Evolutionary conservation across 139 green algal species (phyloP), one percentile per base, ranked within the genome.

Genomic region (Chlorella sp.): DNA sequence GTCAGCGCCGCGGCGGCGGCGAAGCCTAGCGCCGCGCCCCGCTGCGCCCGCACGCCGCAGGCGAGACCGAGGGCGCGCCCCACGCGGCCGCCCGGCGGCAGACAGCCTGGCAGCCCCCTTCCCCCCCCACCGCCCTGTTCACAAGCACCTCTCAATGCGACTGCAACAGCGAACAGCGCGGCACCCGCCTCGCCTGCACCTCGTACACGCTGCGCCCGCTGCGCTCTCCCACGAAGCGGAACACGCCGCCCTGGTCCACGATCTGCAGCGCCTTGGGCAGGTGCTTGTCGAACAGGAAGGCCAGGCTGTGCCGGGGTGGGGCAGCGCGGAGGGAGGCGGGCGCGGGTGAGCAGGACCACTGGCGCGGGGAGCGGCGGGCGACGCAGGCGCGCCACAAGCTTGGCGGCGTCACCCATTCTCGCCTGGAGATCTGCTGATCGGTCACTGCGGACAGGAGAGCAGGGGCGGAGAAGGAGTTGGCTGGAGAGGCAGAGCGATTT

Each of bases 261-360:
- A 97, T 84, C 59, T 91, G 75, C 36, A 95, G 71, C 0, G 89
- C 89, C 62, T 92, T 93, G 25, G 63, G 58, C 6, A 91, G 84
- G 74, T 93, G 92, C 40, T 90, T 90, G 55, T 88, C 90, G 46
- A 88, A 91, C 3, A 97, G 69, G 66, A 93, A 74, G 67, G 88
- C 45, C 35, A 95, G 46, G 60, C 87, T 94, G 83, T n/a, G n/a
- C n/a, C n/a, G n/a, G n/a, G n/a, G n/a, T n/a, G n/a, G n/a, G n/a
- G n/a, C n/a, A n/a, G n/a, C n/a, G n/a, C n/a, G n/a, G n/a, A n/a
- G n/a, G n/a, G n/a, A n/a, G n/a, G n/a, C n/a, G n/a, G n/a, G n/a
- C n/a, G n/a, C n/a, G n/a, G n/a, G n/a, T n/a, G n/a, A n/a, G n/a
- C n/a, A n/a, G n/a, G n/a, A n/a, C n/a, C n/a, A n/a, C n/a, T n/a